A percentile compares a stretch with the other conserved stretches of the same genome.
Evolutionary conservation across 2,329 filamentous ascomycete genomes (phyloP).

Genomic region (Fusarium oxysporum): DNA sequence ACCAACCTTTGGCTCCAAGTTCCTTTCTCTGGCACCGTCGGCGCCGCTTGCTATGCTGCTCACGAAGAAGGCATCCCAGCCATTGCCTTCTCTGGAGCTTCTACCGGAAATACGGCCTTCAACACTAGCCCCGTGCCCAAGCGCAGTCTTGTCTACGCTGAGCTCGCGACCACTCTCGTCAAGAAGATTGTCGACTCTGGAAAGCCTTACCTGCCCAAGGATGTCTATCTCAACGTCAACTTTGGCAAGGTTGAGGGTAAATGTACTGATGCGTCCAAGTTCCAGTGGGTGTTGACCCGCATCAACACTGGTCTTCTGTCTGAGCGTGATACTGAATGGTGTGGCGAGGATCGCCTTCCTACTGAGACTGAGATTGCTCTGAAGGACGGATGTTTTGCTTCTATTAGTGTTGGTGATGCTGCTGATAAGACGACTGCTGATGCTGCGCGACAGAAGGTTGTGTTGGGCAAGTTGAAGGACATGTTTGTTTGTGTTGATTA

Average conservation of each 20-base stretch:
- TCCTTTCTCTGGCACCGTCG: conserved; percentile 75
- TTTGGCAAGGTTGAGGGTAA: conserved; percentile 65
- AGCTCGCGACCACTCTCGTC: conserved; percentile 70
- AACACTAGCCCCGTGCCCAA: conserved; percentile 63
- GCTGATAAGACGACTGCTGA: conserved; percentile 67
- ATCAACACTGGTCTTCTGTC: conserved; percentile 68
- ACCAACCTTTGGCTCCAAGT: conserved; percentile 67
- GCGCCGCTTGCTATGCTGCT: conserved; percentile 70
- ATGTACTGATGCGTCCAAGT: conserved; percentile 65
- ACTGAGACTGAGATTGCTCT: conserved; percentile 66
- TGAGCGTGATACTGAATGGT: conserved; percentile 66
- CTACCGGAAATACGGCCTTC: conserved; percentile 64
- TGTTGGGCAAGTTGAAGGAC: conserved; percentile 49
- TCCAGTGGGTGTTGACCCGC: conserved; percentile 73
- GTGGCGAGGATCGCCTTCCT: conserved; percentile 66
- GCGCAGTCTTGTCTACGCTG: conserved; percentile 71
- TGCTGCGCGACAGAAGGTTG: conserved; percentile 46
- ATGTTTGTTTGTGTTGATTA: conserved; percentile 47
- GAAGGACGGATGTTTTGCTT: conserved; percentile 67
- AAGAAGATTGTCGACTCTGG: conserved; percentile 65
- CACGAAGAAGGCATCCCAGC: conserved; percentile 67
- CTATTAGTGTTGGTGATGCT: conserved; percentile 72
- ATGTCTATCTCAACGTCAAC: conserved; percentile 76
- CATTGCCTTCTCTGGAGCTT: conserved; percentile 74
- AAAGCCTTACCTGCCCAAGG: conserved; percentile 70